Base-by-base conservation (phyloP, 2,329 filamentous ascomycete genomes). In the Cadophora sp. region DNA sequence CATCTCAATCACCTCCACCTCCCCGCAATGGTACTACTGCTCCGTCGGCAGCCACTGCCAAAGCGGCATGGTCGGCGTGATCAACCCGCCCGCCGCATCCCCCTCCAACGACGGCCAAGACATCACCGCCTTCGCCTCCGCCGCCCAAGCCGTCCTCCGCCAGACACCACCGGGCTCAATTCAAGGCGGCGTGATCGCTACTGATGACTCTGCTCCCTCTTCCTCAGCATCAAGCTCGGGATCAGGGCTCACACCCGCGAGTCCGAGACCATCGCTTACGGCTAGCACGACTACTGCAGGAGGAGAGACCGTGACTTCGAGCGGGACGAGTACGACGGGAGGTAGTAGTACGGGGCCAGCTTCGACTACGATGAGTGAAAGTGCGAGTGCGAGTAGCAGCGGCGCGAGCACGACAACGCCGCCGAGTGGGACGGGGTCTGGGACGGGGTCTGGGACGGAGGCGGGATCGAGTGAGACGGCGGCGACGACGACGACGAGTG, bases 11-110 rank as follows among this genome's bases (percentile, higher is more conserved):
- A 79, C 77, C 46, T 73, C 79, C 60, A 80, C 78, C 7, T 74
- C 79, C 37, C 79, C 81, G n/a, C 78, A 82, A 26, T 83, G 79
- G 79, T 78, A 79, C 69, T 83, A 83, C 73, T 83, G 81, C 72
- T 77, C 79, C 6, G 71, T 77, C 5, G 70, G 34, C 0, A 73
- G 73, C n/a, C 80, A 83, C 68, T 83, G 82, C 68, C 76, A 80
- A 71, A 68, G 60, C 22, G 81, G 82, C 8, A 83, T 83, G 82
- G 77, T 77, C 51, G 79, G 79, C 58, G 81, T 82, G 19, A 78
- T 83, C 55, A 83, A 83, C 70, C 78, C 78, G 5, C 40, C 40
- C 40, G 40, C 40, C 40, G 40, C 40, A 43, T 43, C 40, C 12
- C 68, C 74, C 4, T 78, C 78, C 11, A 65, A 72, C 4, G 37